Evolutionary conservation across 2,329 filamentous ascomycete species (phyloP).

Genomic region (Sarocladium brachiariae): DNA sequence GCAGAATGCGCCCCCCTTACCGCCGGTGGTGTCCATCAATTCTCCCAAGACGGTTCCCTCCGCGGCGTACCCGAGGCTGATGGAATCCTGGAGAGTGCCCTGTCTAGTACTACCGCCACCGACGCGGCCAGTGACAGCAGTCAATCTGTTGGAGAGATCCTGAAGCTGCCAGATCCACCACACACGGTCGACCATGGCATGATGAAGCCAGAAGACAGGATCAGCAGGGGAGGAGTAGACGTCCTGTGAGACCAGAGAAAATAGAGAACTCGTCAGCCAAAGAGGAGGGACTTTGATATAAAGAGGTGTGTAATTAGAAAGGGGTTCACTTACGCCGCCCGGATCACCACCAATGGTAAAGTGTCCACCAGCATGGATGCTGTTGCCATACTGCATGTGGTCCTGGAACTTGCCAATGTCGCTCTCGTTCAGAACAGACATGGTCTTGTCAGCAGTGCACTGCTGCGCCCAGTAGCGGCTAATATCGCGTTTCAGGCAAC

Average conservation of each 20-base stretch:
- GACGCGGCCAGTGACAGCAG: neutral
- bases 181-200: slow-evolving; percentile 15
- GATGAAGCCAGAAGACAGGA: slow-evolving; percentile 28
- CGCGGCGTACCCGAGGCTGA: neutral
- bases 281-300: too few relatives aligned
- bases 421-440: slow-evolving; percentile 22
- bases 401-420: slow-evolving; percentile 31
- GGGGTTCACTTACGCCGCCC: slow-evolving; percentile 15
- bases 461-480: slow-evolving; percentile 14
- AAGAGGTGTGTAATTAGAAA: neutral
- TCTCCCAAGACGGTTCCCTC: neutral
- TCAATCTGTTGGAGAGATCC: slow-evolving; percentile 17
- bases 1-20: slow-evolving; percentile 13
- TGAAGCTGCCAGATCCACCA: slow-evolving; percentile 17
- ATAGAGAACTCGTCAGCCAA: too few relatives aligned
- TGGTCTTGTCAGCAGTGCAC: slow-evolving; percentile 15
- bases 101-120: slow-evolving; percentile 2
- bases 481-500: slow-evolving; percentile 34
- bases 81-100: neutral
- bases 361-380: slow-evolving; percentile 32
- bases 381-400: slow-evolving; percentile 32
- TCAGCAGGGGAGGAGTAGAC: slow-evolving; percentile 32
- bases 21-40: slow-evolving; percentile 4
- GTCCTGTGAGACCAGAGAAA: too few relatives aligned
- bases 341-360: slow-evolving; percentile 34